Evolutionary conservation across 2,329 filamentous ascomycete genomes (phyloP).

Genomic region (Rhynchosporium agropyri): DNA sequence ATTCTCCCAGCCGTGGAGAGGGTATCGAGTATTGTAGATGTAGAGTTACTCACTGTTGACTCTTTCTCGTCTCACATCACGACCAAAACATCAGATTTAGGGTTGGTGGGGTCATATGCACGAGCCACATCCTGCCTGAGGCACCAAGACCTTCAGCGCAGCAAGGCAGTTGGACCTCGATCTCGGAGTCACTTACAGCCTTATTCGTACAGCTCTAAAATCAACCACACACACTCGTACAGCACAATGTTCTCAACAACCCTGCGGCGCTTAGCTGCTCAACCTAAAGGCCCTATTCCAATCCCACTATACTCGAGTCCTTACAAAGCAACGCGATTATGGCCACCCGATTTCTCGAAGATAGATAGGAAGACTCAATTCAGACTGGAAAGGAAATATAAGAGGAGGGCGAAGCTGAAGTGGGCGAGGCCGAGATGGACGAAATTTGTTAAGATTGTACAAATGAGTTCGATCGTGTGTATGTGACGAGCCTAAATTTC

Average conservation of each 20-base stretch:
- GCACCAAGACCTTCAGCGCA: conserved; percentile 6
- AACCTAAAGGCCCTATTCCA: conserved; percentile 36
- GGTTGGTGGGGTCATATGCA: conserved; percentile 33
- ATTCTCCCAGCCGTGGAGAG: conserved; percentile 18
- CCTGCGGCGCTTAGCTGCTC: conserved; percentile 46
- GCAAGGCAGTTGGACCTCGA: background rate
- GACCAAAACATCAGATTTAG: conserved; percentile 29
- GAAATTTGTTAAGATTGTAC: conserved; percentile 65
- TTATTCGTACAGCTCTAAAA: background rate
- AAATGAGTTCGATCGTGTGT: conserved; percentile 47
- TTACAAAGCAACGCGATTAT: conserved; percentile 69
- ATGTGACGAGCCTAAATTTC: conserved; percentile 17
- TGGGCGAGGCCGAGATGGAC: conserved; percentile 65
- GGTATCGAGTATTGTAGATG: conserved; percentile 12
- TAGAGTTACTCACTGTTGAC: conserved; percentile 26
- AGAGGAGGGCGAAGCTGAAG: conserved; percentile 66
- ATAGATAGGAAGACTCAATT: conserved; percentile 74
- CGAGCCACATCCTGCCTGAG: conserved; percentile 17
- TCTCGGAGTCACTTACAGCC: background rate
- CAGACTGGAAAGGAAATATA: conserved; percentile 77
- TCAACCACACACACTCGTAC: background rate
- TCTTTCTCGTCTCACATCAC: conserved; percentile 23
- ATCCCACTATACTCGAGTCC: conserved; percentile 52
- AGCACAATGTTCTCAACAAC: conserved; percentile 51
- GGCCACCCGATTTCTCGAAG: conserved; percentile 76